These are phyloP conservation scores for Bonia amplexicaulis DNA, from an alignment of 176 grass and related monocot species.

Conservation along the genomic window DNA sequence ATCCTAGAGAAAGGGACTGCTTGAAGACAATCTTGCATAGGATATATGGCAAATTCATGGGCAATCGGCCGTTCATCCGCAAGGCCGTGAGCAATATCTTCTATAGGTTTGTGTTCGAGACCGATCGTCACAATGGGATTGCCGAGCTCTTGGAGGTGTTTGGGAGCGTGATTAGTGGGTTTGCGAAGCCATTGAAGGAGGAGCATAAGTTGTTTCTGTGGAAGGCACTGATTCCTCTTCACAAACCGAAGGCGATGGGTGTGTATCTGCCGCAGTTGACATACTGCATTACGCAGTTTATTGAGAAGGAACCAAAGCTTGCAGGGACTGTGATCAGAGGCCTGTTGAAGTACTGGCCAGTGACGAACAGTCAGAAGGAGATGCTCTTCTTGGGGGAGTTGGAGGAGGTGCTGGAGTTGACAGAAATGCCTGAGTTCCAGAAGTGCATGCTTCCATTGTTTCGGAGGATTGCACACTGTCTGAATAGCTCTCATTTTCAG, in stretches of 20 bases:
- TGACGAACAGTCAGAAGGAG: conserved; percentile 92
- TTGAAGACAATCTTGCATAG: conserved; percentile 75
- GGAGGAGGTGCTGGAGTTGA: conserved; percentile 83
- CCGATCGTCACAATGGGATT: conserved; percentile 72
- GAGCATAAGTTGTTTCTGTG: conserved; percentile 86
- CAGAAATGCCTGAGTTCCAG: conserved; percentile 71
- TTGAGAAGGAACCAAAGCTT: conserved; percentile 85
- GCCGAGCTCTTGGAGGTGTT: conserved; percentile 79
- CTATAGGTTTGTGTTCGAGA: conserved; percentile 76
- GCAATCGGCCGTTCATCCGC: conserved; percentile 64
- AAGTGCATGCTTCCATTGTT: conserved; percentile 81
- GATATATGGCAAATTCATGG: conserved; percentile 88
- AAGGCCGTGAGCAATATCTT: conserved; percentile 88
- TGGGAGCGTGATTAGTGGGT: conserved; percentile 78
- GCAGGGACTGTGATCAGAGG: conserved; percentile 76
- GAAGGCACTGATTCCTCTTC: conserved; percentile 74
- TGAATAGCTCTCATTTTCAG: conserved; percentile 95
- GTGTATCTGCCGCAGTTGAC: conserved; percentile 74
- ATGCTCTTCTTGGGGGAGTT: conserved; percentile 95
- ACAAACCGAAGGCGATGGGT: conserved; percentile 65
- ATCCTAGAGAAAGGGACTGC: conserved; percentile 90
- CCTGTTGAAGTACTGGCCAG: conserved; percentile 84
- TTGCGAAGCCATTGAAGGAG: conserved; percentile 78
- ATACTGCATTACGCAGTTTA: conserved; percentile 79
- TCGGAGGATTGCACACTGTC: conserved; percentile 61